Percentiles rank a stretch among this genome's conserved stretches.
phyloP scores from a whole-genome alignment of 2,329 filamentous ascomycete species.

The Aspergillus unguis region DNA sequence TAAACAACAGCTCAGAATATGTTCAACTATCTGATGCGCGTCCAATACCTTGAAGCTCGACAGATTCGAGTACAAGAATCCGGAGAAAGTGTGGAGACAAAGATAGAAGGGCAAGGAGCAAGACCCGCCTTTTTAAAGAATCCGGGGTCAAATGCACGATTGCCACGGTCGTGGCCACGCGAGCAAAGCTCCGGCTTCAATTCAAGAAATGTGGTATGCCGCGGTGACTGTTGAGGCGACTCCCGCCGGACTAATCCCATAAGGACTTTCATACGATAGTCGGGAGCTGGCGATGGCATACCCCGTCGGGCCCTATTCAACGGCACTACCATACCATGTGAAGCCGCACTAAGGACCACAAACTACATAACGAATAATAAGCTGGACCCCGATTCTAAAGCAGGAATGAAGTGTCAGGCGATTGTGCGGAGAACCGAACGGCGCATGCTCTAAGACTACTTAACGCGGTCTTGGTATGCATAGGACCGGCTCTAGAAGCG shows the following conservation, averaged over 20 bases:
- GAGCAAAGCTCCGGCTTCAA: not conserved
- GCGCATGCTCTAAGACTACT: not conserved
- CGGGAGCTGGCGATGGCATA: not conserved
- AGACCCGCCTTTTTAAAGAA: conserved; percentile 20
- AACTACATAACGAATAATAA: conserved; percentile 8
- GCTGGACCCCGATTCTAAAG: not conserved
- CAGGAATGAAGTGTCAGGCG: conserved; percentile 10
- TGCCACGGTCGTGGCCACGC: conserved; percentile 1
- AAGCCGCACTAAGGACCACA: conserved; percentile 5
- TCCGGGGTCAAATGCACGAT: conserved; percentile 22
- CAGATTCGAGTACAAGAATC: not conserved
- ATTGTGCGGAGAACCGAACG: conserved; percentile 14
- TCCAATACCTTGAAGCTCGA: not conserved
- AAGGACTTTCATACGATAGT: conserved; percentile 1
- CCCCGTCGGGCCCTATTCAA: not conserved
- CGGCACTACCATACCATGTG: not conserved
- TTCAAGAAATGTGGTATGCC: conserved; percentile 1
- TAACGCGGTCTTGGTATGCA: not conserved
- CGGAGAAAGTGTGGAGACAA: conserved; percentile 17
- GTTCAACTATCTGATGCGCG: conserved; percentile 2
- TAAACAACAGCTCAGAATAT: conserved; percentile 16
- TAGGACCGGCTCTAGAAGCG: not conserved
- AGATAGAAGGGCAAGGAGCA: conserved; percentile 16
- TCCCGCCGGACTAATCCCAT: conserved; percentile 14
- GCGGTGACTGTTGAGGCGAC: not conserved